Conservation (phyloP, 2,329 filamentous ascomycete genomes). For the Aspergillus persii region DNA sequence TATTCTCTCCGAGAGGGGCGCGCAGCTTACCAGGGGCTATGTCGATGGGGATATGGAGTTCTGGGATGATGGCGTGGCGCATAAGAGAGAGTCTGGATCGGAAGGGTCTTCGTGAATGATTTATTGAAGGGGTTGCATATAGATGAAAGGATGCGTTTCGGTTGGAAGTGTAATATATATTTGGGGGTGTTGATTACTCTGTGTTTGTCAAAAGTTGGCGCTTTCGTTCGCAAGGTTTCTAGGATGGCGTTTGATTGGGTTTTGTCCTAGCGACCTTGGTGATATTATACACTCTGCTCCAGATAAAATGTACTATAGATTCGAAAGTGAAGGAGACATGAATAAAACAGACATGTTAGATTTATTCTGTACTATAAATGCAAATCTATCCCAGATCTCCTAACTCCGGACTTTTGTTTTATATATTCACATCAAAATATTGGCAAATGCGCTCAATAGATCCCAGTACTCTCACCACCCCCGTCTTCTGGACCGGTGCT, state of each 20-base stretch:
- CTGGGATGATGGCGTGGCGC: constrained; percentile 70
- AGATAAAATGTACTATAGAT: constrained; percentile 21
- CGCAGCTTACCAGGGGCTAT: constrained; percentile 76
- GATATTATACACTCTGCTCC: constrained; percentile 22
- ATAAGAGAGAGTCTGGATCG: constrained; percentile 11
- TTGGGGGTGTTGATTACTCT: neutral
- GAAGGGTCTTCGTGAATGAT: neutral
- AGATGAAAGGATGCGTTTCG: too few species aligned
- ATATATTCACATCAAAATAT: constrained; percentile 12
- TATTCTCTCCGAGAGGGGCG: constrained; percentile 45
- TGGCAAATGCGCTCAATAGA: constrained; percentile 18
- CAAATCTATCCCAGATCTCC: constrained; percentile 13
- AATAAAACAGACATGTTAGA: neutral
- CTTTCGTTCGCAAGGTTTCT: constrained; percentile 2
- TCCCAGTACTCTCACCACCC: constrained; percentile 56
- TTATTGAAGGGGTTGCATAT: neutral
- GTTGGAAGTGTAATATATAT: too few species aligned
- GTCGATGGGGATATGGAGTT: constrained; percentile 87
- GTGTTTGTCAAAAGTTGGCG: neutral
- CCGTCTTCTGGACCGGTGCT: constrained; percentile 69
- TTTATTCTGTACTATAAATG: constrained; percentile 5
- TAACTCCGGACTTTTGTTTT: constrained; percentile 24
- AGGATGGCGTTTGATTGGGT: constrained; percentile 2
- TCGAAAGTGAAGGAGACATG: neutral
- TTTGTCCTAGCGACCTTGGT: constrained; percentile 12